Percentiles rank a stretch among this genome's conserved stretches.
Evolutionary conservation across 495 filamentous ascomycete genomes (phyloP).

Genomic region (Aspergillus indologenus): DNA sequence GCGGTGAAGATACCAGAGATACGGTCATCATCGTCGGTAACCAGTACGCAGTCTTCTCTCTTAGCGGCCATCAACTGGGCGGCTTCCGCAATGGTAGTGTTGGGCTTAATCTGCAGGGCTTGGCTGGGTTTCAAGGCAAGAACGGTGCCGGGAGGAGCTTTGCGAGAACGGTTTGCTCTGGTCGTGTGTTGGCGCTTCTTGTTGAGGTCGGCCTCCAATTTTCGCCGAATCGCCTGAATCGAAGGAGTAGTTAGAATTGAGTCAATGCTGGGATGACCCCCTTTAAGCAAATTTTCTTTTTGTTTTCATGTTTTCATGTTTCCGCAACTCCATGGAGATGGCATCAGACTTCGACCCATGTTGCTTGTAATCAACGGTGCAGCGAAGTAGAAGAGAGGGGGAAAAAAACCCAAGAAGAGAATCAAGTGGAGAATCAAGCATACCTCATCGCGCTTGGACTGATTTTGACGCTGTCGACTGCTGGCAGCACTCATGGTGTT

Average conservation of each 20-base stretch:
- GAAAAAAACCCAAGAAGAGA: neutral
- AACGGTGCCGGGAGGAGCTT: constrained; percentile 93
- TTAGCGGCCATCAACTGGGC: constrained; percentile 99
- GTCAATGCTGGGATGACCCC: neutral
- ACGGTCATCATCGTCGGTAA: constrained; percentile 95
- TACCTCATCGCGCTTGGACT: constrained; percentile 98
- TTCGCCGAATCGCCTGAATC: constrained; percentile 85
- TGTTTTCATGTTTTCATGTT: neutral
- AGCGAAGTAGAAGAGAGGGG: no score
- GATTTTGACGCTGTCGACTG: constrained; percentile 83
- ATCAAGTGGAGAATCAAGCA: constrained; percentile 25
- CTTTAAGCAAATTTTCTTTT: neutral
- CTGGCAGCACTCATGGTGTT: constrained; percentile 68
- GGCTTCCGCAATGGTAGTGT: constrained; percentile 90
- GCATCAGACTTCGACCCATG: neutral
- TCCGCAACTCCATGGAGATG: neutral
- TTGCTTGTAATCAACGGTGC: neutral
- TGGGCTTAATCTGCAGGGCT: constrained; percentile 96
- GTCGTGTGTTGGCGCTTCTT: constrained; percentile 84
- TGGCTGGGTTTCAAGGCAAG: constrained; percentile 91
- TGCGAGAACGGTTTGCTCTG: constrained; percentile 78
- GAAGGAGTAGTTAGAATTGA: constrained; percentile 5
- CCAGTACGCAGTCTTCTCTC: constrained; percentile 96
- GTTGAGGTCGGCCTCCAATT: constrained; percentile 95
- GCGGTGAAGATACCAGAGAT: constrained; percentile 99